phyloP scores from a whole-genome alignment of 1,284 basidiomycete genomes.

The Ganoderma meredithae region DNA sequence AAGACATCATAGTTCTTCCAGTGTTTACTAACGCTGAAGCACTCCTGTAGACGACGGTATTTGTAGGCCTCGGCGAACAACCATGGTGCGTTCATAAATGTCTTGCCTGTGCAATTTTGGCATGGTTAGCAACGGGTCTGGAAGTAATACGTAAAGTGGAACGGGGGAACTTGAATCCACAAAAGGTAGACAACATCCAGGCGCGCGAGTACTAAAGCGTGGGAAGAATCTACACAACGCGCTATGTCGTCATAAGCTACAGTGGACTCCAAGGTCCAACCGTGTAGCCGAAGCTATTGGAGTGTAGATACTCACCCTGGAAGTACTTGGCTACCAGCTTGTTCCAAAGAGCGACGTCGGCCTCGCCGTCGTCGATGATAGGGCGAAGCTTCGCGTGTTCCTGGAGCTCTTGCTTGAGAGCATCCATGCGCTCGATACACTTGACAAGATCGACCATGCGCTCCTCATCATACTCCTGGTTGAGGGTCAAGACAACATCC shows the following conservation, averaged over 20 bases:
- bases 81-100: slow-evolving; percentile 98
- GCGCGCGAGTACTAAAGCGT: not conserved
- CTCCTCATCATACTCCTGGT: slow-evolving; percentile 88
- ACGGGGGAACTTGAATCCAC: not conserved
- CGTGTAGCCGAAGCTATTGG: not conserved
- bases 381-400: slow-evolving; percentile 83
- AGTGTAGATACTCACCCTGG: slow-evolving; percentile 62
- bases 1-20: slow-evolving; percentile 93
- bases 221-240: slow-evolving; percentile 13
- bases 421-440: slow-evolving; percentile 89
- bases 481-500: slow-evolving; percentile 90
- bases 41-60: slow-evolving; percentile 95
- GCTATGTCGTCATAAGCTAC: slow-evolving; percentile 1
- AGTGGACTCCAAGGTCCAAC: not conserved
- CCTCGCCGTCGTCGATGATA: slow-evolving; percentile 93
- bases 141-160: slow-evolving; percentile 3
- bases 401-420: slow-evolving; percentile 84
- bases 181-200: slow-evolving; percentile 6
- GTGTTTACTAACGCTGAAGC: slow-evolving; percentile 92
- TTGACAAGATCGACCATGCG: slow-evolving; percentile 85
- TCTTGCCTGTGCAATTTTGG: slow-evolving; percentile 65
- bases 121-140: slow-evolving; percentile 9
- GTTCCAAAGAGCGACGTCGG: slow-evolving; percentile 96
- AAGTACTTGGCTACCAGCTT: slow-evolving; percentile 95
- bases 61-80: slow-evolving; percentile 98